A percentile compares a stretch with the other conserved stretches of the same genome.
Evolutionary conservation across 2,329 filamentous ascomycete species (phyloP).

Genomic region (Phialophora chinensis): DNA sequence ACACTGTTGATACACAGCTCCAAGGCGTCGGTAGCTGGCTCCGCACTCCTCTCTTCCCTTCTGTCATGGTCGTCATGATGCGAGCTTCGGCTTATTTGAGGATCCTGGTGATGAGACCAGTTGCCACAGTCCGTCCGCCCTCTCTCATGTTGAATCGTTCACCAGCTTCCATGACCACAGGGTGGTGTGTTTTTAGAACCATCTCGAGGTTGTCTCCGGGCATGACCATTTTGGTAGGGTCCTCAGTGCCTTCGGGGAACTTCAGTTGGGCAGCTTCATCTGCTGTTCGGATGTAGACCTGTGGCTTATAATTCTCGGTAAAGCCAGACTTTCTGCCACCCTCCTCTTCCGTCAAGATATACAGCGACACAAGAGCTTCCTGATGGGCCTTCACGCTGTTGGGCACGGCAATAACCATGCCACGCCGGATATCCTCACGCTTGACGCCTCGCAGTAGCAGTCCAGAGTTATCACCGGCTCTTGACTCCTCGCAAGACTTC

Average conservation of each 20-base stretch:
- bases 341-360: constrained; percentile 96
- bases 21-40: constrained; percentile 8
- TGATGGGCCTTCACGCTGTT: constrained; percentile 83
- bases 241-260: constrained; percentile 84
- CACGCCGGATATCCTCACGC: constrained; percentile 90
- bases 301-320: constrained; percentile 93
- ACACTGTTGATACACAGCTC: constrained; percentile 32
- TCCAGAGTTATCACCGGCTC: constrained; percentile 97
- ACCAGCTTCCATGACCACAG: constrained; percentile 85
- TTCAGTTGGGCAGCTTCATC: constrained; percentile 75
- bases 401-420: constrained; percentile 90
- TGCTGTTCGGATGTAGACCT: constrained; percentile 94
- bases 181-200: constrained; percentile 82
- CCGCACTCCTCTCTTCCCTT: constrained; percentile 1
- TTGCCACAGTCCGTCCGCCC: constrained; percentile 88
- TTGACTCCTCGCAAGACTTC: constrained; percentile 97
- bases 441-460: constrained; percentile 94
- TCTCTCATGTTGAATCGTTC: constrained; percentile 99
- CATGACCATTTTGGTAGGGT: constrained; percentile 85
- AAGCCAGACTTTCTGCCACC: constrained; percentile 97
- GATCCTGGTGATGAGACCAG: constrained; percentile 80
- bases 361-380: constrained; percentile 94
- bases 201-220: constrained; percentile 99
- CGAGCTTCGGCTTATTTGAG: constrained; percentile 49
- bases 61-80: constrained; percentile 4